Base-by-base conservation (phyloP, 2,329 filamentous ascomycete genomes). In the Xylaria sp. region DNA sequence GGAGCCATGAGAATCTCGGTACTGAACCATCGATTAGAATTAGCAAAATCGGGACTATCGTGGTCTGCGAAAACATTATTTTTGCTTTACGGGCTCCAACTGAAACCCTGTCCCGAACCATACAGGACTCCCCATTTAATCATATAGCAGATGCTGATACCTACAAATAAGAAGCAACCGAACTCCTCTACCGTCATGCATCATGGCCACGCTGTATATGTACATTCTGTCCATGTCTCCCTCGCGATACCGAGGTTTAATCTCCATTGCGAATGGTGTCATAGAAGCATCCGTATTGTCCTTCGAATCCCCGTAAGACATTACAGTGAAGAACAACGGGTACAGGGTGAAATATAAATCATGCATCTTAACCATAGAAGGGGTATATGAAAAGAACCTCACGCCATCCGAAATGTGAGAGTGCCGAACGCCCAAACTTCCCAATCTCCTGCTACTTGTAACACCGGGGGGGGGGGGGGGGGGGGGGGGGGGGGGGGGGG, bases 361-460 rank as follows among this genome's bases (percentile, higher is more conserved):
- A 42, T 67, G 40, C 50, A 23, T 53, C 64, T 57, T 57, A 25
- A 50, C 51, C 50, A 35, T 40, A 50, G 32, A 63, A 64, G 55
- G 66, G 68, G 67, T 69, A 69, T 69, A 69, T 63, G 37, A 62
- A 69, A 66, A 42, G 32, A 61, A 47, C 57, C 54, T 66, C 59
- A 53, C 42, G 40, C 48, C 51, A 27, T 42, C 67, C 44, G 37
- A 58, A 58, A 44, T 21, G 18, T 61, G 32, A 53, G 21, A 60
- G 6, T 54, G 25, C 54, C 32, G 13, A 69, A 66, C 67, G 63
- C 60, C 60, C 60, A 42, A 25, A 13, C 42, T 42, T 18, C 55
- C 50, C 35, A 35, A 50, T 47, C 59, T 23, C n/a, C 9, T 9
- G 6, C 37, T 44, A 29, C 42, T 54, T 57, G 23, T 10, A 66